Evolutionary conservation across 23 red algal species (phyloP).

Genomic region (Agarophyton chilense): DNA sequence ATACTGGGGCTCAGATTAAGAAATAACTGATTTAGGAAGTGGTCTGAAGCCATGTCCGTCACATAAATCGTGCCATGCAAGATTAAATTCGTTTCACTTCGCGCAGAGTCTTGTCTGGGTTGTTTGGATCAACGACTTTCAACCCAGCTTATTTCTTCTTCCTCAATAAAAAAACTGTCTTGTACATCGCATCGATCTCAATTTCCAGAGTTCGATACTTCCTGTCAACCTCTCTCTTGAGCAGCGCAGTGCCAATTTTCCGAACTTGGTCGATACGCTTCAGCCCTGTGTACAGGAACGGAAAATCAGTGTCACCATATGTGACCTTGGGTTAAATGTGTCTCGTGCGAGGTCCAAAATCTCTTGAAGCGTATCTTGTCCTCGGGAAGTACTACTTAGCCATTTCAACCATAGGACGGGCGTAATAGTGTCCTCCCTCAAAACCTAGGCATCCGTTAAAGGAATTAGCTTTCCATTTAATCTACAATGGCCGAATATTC

Average conservation of each 20-base stretch:
- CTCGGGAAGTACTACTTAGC: constrained; percentile 83
- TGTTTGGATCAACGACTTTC: constrained; percentile 61
- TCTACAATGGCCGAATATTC: constrained; percentile 79
- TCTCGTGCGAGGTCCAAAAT: constrained; percentile 85
- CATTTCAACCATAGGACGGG: constrained; percentile 81
- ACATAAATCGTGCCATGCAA: constrained; percentile 97
- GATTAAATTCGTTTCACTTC: constrained; percentile 97
- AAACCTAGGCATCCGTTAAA: constrained; percentile 96
- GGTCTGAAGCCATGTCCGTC: constrained; percentile 66
- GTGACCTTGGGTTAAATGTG: constrained; percentile 78
- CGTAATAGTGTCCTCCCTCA: constrained; percentile 81
- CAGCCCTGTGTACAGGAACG: constrained; percentile 90
- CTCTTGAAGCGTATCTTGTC: constrained; percentile 84
- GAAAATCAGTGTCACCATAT: constrained; percentile 97
- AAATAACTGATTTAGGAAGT: constrained; percentile 66
- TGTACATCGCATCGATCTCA: constrained; percentile 98
- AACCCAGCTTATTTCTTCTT: constrained; percentile 98
- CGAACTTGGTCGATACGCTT: constrained; percentile 64
- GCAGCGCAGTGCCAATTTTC: constrained; percentile 65
- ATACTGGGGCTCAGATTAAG: background rate
- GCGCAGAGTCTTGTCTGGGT: constrained; percentile 60
- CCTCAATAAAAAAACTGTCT: constrained; percentile 89
- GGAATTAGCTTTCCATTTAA: constrained; percentile 97
- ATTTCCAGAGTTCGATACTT: constrained; percentile 95
- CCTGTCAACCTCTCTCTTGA: constrained; percentile 87